Percentiles rank a stretch among this genome's conserved stretches.
These are phyloP conservation scores for Saprolegnia diclina DNA, from an alignment of 352 stramenopile genomes.

Conservation along the genomic window DNA sequence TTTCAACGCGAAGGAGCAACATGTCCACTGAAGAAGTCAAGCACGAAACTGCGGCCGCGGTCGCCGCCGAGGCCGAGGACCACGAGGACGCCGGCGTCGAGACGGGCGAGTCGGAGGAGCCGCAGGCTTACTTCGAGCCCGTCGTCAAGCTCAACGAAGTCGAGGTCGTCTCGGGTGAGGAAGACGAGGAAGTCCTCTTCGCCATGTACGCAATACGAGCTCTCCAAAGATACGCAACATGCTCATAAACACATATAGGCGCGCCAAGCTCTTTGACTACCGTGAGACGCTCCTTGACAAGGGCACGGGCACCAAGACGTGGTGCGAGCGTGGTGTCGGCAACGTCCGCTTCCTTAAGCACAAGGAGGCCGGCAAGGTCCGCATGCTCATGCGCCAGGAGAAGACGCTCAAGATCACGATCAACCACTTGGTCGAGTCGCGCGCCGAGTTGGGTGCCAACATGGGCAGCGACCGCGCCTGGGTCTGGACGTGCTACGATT, in stretches of 20 bases:
- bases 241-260: constrained; percentile 36
- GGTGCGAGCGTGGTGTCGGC: constrained; percentile 95
- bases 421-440: constrained; percentile 96
- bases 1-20: constrained; percentile 27
- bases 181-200: constrained; percentile 95
- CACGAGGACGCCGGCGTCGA: constrained; percentile 44
- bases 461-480: constrained; percentile 94
- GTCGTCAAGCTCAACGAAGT: constrained; percentile 89
- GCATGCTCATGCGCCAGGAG: constrained; percentile 97
- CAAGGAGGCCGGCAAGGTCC: constrained; percentile 90
- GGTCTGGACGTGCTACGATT: constrained; percentile 99
- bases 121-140: constrained; percentile 84
- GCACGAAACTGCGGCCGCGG: constrained; percentile 59
- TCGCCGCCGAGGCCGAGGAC: constrained; percentile 38
- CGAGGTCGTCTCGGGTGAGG: constrained; percentile 96
- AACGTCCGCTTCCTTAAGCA: constrained; percentile 97
- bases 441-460: constrained; percentile 95
- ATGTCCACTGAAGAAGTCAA: constrained; percentile 66
- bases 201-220: constrained; percentile 62
- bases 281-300: constrained; percentile 97
- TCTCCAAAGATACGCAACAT: not conserved
- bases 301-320: constrained; percentile 96
- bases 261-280: constrained; percentile 96
- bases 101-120: constrained; percentile 73
- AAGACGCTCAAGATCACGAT: constrained; percentile 99